Evolutionary conservation across 2,329 filamentous ascomycete species (phyloP).

Genomic region (Bipolaris victoriae): DNA sequence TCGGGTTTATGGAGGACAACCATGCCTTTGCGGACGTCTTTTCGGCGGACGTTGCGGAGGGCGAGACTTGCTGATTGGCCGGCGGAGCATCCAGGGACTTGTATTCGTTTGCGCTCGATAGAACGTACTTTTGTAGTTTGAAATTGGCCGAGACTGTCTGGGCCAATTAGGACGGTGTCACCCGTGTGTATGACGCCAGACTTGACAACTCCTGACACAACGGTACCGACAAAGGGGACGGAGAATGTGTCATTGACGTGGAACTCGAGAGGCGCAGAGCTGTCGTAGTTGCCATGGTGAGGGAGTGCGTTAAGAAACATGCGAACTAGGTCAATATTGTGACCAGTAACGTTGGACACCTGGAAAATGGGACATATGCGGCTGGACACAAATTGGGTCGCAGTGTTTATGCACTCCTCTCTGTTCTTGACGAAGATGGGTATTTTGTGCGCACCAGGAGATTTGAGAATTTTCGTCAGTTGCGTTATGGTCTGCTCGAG

Average conservation of each 20-base stretch:
- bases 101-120: conserved; percentile 92
- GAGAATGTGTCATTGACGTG: conserved; percentile 98
- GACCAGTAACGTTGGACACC: conserved; percentile 95
- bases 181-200: conserved; percentile 82
- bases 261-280: conserved; percentile 85
- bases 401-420: conserved; percentile 92
- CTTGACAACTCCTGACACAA: conserved; percentile 93
- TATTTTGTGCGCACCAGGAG: conserved; percentile 90
- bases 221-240: conserved; percentile 94
- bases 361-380: conserved; percentile 97
- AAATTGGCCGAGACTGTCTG: conserved; percentile 90
- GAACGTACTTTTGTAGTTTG: conserved; percentile 84
- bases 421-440: conserved; percentile 92
- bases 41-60: conserved; percentile 82
- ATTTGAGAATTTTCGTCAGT: conserved; percentile 90
- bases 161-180: conserved; percentile 87
- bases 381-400: conserved; percentile 92
- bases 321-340: conserved; percentile 87
- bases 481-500: conserved; percentile 91
- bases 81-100: conserved; percentile 84
- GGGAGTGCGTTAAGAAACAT: conserved; percentile 95
- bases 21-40: conserved; percentile 97
- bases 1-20: conserved; percentile 88
- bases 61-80: conserved; percentile 94
- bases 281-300: conserved; percentile 90